These are phyloP conservation scores for Gardenia jasminoides DNA, from an alignment of 257 asterid genomes.

Conservation along the genomic window DNA sequence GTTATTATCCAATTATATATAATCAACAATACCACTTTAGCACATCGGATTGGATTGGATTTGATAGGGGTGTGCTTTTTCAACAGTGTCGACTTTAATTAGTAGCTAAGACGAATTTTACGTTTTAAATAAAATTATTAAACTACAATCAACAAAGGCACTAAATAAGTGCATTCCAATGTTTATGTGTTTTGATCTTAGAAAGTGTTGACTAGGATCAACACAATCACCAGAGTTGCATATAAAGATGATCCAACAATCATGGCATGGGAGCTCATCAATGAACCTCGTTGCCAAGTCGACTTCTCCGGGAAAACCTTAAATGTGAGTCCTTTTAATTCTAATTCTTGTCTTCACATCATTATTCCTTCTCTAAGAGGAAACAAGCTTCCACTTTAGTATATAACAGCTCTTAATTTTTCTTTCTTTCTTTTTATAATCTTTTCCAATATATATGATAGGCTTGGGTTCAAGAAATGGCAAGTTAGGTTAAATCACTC, in stretches of 20 bases:
- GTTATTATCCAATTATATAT: neutral
- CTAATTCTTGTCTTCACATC: neutral
- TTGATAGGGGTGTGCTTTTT: neutral
- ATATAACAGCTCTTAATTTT: neutral
- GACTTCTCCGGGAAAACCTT: constrained; percentile 49
- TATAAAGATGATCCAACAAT: constrained; percentile 49
- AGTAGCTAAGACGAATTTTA: neutral
- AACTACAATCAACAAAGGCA: neutral
- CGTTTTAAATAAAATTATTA: neutral
- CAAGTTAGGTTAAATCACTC: constrained; percentile 42
- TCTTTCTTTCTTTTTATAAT: neutral
- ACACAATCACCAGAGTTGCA: constrained; percentile 35
- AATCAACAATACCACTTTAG: neutral
- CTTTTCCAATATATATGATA: neutral
- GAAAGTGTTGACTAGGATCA: constrained; percentile 42
- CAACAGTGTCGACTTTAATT: neutral
- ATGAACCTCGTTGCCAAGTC: constrained; percentile 54
- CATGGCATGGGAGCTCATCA: constrained; percentile 63
- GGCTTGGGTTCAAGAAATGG: constrained; percentile 60
- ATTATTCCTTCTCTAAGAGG: neutral
- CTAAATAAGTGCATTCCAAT: neutral
- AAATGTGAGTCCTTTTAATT: constrained; percentile 17
- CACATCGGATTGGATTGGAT: neutral
- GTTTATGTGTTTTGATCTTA: constrained; percentile 4
- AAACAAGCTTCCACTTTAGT: neutral